Conservation (phyloP, 202 grass and related monocot genomes). For the Tripidium arundinaceum region DNA sequence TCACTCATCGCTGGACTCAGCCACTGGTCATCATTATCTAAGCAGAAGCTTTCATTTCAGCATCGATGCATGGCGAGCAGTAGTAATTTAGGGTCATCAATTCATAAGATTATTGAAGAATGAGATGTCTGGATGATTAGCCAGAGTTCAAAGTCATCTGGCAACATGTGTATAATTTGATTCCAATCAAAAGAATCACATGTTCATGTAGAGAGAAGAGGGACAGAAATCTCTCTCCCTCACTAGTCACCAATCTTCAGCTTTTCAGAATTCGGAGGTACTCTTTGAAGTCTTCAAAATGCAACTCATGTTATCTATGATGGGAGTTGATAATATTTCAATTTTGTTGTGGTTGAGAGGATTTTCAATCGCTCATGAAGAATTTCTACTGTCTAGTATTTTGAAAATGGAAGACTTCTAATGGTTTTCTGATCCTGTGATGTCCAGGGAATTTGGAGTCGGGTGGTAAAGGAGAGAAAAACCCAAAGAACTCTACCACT, state of each 20-base stretch:
- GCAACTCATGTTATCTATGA: not conserved
- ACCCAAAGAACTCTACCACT: slow-evolving; percentile 35
- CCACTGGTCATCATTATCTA: not conserved
- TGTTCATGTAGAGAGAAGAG: too few species aligned
- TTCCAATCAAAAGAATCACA: too few species aligned
- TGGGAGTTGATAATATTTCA: not conserved
- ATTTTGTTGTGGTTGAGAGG: not conserved
- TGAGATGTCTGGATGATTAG: too few species aligned
- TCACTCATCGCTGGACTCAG: not conserved
- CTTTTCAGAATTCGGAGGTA: not conserved
- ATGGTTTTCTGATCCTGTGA: slow-evolving; percentile 4
- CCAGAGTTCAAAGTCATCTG: too few species aligned
- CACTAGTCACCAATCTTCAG: not conserved
- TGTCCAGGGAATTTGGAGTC: slow-evolving; percentile 38
- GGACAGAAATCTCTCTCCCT: too few species aligned
- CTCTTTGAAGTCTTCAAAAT: not conserved
- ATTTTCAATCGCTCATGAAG: not conserved
- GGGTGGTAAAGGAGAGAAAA: slow-evolving; percentile 44
- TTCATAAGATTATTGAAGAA: too few species aligned
- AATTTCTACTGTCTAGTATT: not conserved
- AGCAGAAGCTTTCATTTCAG: too few species aligned
- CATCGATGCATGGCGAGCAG: too few species aligned
- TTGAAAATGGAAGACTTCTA: not conserved
- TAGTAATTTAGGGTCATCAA: too few species aligned
- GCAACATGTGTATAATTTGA: too few species aligned